These are phyloP conservation scores for Penicillium nordicum DNA, from an alignment of 2,329 filamentous ascomycete species.

Conservation along the genomic window DNA sequence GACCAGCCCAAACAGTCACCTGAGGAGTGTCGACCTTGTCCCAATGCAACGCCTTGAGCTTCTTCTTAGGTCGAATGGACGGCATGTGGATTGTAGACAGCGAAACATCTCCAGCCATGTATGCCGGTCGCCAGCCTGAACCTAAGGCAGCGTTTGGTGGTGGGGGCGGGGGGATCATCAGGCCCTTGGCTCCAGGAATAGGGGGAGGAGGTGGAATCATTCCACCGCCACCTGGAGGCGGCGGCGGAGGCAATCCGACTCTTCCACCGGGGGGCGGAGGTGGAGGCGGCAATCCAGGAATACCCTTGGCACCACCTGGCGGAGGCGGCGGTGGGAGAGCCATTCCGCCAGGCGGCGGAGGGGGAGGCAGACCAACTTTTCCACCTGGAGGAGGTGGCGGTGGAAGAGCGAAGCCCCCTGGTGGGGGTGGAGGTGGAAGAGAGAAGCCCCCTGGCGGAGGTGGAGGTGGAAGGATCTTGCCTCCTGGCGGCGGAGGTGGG, in stretches of 20 bases:
- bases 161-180: conserved; percentile 58
- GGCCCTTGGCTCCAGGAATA: conserved; percentile 38
- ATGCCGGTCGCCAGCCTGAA: conserved; percentile 61
- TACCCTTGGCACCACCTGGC: conserved; percentile 43
- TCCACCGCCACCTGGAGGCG: conserved; percentile 36
- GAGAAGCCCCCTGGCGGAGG: conserved; percentile 1
- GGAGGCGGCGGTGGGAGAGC: conserved; percentile 43
- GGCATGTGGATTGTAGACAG: conserved; percentile 65
- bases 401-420: conserved; percentile 12
- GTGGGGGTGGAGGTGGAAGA: conserved; percentile 17
- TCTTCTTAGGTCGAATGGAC: conserved; percentile 91
- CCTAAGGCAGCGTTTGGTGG: conserved; percentile 63
- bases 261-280: conserved; percentile 44
- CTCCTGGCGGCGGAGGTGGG: conserved; percentile 13
- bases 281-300: conserved; percentile 42
- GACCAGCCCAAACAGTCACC: conserved; percentile 87
- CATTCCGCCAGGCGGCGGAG: conserved; percentile 42
- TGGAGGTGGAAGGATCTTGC: conserved; percentile 28
- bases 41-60: conserved; percentile 98
- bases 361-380: conserved; percentile 48
- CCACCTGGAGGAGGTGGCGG: conserved; percentile 31
- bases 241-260: conserved; percentile 32
- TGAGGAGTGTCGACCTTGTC: conserved; percentile 94
- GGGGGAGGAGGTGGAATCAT: conserved; percentile 50
- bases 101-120: conserved; percentile 62